Evolutionary conservation across 2,329 filamentous ascomycete species (phyloP).

Genomic region (Curvularia hawaiiensis): DNA sequence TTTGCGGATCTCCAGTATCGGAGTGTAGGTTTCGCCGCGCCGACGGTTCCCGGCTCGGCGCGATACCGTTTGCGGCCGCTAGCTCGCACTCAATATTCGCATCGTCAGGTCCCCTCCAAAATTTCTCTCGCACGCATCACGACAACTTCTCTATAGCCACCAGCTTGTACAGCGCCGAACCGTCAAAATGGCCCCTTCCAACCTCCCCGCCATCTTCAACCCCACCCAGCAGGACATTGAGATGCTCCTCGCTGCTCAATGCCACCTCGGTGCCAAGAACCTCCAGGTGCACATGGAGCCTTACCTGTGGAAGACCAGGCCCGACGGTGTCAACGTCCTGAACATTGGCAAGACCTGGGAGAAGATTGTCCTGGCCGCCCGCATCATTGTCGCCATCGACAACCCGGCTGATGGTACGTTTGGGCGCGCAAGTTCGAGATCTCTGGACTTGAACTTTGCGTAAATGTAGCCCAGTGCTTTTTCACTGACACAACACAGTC

Average conservation of each 20-base stretch:
- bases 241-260: slow-evolving; percentile 97
- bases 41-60: slow-evolving; percentile 2
- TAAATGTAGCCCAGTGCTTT: background rate
- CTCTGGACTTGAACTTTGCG: slow-evolving; percentile 8
- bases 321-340: slow-evolving; percentile 97
- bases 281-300: slow-evolving; percentile 99
- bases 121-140: slow-evolving; percentile 32
- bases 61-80: slow-evolving; percentile 16
- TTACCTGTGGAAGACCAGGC: slow-evolving; percentile 99
- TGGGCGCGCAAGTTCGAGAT: slow-evolving; percentile 11
- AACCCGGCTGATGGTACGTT: slow-evolving; percentile 94
- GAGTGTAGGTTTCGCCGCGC: slow-evolving; percentile 16
- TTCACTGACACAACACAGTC: slow-evolving; percentile 34
- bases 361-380: slow-evolving; percentile 98
- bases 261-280: slow-evolving; percentile 98
- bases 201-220: slow-evolving; percentile 95
- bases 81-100: slow-evolving; percentile 25
- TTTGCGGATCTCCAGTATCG: slow-evolving; percentile 16
- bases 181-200: slow-evolving; percentile 88
- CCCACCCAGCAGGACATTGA: slow-evolving; percentile 98
- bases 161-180: slow-evolving; percentile 39
- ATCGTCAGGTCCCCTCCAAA: slow-evolving; percentile 21
- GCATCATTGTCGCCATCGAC: slow-evolving; percentile 98
- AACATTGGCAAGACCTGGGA: slow-evolving; percentile 99
- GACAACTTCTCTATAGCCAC: slow-evolving; percentile 27